A percentile compares a stretch with the other conserved stretches of the same genome.
These are phyloP conservation scores for Mortierella alpina DNA, from an alignment of 192 early-diverging fungal genomes.

Conservation along the genomic window DNA sequence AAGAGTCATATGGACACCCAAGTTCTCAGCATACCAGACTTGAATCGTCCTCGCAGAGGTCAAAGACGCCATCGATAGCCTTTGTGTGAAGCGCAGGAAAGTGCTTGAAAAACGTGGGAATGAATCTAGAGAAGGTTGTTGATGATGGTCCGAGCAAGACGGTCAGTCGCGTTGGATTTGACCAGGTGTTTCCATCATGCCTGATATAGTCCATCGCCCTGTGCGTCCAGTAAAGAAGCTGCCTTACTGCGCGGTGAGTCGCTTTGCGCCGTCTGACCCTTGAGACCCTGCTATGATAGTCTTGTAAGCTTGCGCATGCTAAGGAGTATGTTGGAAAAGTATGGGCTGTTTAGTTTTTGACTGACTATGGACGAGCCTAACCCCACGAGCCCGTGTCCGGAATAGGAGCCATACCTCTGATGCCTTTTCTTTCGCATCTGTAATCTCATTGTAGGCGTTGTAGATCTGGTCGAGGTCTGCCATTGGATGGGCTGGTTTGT, in stretches of 20 bases:
- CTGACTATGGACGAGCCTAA: background rate
- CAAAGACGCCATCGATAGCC: conserved; percentile 53
- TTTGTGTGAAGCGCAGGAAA: conserved; percentile 47
- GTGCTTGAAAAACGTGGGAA: conserved; percentile 45
- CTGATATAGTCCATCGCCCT: background rate
- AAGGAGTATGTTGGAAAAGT: background rate
- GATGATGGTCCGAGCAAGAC: background rate
- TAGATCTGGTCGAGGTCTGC: conserved; percentile 41
- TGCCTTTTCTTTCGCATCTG: conserved; percentile 42
- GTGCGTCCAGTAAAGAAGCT: background rate
- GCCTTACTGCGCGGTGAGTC: conserved; percentile 40
- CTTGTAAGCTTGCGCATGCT: conserved; percentile 44
- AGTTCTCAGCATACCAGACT: conserved; percentile 13
- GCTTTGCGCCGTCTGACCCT: conserved; percentile 47
- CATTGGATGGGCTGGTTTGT: conserved; percentile 5
- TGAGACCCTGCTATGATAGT: conserved; percentile 37
- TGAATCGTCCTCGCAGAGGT: conserved; percentile 53
- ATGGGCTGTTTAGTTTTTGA: background rate
- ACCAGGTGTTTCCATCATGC: background rate
- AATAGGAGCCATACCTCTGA: conserved; percentile 18
- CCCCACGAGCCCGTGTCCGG: no score
- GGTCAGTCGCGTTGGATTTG: background rate
- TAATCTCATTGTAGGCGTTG: conserved; percentile 52
- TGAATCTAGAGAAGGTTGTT: conserved; percentile 26
- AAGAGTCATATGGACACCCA: no score